These are phyloP conservation scores for Epichloe bromicola DNA, from an alignment of 2,329 filamentous ascomycete species.

Conservation along the genomic window DNA sequence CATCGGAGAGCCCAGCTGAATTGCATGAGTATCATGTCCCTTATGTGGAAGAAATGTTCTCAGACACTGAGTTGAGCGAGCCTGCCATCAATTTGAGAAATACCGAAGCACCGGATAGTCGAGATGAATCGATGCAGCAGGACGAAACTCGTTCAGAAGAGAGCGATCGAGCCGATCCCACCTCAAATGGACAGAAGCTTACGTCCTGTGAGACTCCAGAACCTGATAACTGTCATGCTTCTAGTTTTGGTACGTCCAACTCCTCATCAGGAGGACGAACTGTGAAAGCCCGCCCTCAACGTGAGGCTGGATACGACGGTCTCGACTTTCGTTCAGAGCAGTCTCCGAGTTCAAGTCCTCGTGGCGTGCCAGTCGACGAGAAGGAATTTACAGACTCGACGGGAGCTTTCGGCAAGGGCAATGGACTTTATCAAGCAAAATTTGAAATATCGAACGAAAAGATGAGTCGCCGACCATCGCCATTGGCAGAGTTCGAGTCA, in stretches of 20 bases:
- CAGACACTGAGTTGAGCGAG: not conserved
- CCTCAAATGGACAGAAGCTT: not conserved
- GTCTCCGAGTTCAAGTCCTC: not conserved
- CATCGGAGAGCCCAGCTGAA: not conserved
- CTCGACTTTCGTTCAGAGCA: not conserved
- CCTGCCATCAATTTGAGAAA: not conserved
- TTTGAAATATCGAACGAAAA: not conserved
- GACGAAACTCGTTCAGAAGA: not conserved
- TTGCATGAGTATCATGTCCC: constrained; percentile 7
- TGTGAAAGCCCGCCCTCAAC: not conserved
- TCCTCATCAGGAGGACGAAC: not conserved
- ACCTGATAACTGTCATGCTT: not conserved
- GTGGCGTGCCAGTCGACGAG: not conserved
- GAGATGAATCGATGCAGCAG: not conserved
- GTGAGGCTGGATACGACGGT: not conserved
- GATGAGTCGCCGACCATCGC: not conserved
- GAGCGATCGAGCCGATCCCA: not conserved
- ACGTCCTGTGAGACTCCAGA: not conserved
- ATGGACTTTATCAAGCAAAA: not conserved
- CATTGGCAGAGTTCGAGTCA: not conserved
- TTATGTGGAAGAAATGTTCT: constrained; percentile 8
- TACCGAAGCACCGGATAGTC: not conserved
- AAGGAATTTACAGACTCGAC: not conserved
- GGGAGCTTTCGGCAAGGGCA: not conserved
- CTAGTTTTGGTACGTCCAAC: not conserved